A percentile compares a stretch with the other conserved stretches of the same genome.
Conservation (phyloP, 345 rosid species). For the Heritiera fomes region DNA sequence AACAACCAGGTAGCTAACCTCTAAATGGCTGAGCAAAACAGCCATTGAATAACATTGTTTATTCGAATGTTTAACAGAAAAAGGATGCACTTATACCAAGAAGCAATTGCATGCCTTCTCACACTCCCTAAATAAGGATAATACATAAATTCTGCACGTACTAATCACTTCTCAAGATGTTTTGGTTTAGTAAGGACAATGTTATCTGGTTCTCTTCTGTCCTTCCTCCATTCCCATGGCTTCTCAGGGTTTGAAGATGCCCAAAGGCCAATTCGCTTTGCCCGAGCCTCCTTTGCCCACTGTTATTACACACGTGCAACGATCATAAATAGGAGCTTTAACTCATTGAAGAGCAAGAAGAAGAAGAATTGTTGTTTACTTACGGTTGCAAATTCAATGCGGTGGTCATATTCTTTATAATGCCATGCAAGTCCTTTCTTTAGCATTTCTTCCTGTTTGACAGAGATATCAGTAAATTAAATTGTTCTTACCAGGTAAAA, state of each 20-base stretch:
- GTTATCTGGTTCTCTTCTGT: slow-evolving; percentile 47
- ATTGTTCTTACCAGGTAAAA: neutral
- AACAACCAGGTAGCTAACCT: no score
- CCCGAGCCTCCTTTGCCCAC: slow-evolving; percentile 28
- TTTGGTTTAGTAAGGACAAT: neutral
- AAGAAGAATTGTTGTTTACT: slow-evolving; percentile 2
- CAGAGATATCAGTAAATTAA: neutral
- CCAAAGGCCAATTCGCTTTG: slow-evolving; percentile 73
- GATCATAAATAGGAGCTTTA: neutral
- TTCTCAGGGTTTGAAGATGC: slow-evolving; percentile 68
- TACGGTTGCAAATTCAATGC: slow-evolving; percentile 31
- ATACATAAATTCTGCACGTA: no score
- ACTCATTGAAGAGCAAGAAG: neutral
- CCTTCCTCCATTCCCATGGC: slow-evolving; percentile 87
- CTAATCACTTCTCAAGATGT: no score
- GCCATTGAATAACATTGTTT: no score
- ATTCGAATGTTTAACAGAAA: no score
- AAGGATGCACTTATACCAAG: no score
- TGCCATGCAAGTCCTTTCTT: slow-evolving; percentile 92
- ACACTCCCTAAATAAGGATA: no score
- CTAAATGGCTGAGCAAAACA: no score
- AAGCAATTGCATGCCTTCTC: no score
- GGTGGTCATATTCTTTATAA: slow-evolving; percentile 59
- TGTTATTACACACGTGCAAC: neutral
- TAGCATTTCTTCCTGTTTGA: slow-evolving; percentile 64